phyloP scores from a whole-genome alignment of 306 rosid genomes.

The Erythrophleum fordii region DNA sequence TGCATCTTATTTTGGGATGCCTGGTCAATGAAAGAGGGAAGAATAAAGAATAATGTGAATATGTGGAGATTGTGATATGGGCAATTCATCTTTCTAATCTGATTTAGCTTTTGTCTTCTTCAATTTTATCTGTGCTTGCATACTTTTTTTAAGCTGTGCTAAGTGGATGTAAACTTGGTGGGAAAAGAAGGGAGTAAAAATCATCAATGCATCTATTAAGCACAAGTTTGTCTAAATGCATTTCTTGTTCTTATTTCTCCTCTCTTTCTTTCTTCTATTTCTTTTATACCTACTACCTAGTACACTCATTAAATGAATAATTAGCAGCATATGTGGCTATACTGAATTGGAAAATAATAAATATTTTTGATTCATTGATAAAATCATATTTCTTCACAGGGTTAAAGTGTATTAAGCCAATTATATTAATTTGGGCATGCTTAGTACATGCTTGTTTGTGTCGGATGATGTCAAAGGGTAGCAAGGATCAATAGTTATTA shows the following conservation, averaged over 20 bases:
- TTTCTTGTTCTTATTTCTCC: slow-evolving; percentile 15
- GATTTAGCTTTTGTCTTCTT: background rate
- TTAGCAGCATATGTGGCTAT: slow-evolving; percentile 6
- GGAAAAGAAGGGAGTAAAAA: slow-evolving; percentile 29
- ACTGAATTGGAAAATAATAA: slow-evolving; percentile 9
- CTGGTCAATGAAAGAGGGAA: slow-evolving; percentile 12
- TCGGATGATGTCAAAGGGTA: slow-evolving; percentile 23
- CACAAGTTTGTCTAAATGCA: slow-evolving; percentile 22
- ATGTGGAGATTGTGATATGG: background rate
- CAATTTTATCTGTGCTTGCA: background rate
- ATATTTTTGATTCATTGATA: background rate
- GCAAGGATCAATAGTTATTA: slow-evolving; percentile 20
- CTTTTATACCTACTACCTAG: background rate
- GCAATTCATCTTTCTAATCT: background rate
- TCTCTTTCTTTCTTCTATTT: slow-evolving; percentile 18
- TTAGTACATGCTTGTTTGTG: slow-evolving; percentile 19
- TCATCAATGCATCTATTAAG: slow-evolving; percentile 5
- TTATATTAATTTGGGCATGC: slow-evolving; percentile 15
- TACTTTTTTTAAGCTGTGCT: background rate
- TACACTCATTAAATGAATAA: slow-evolving; percentile 2
- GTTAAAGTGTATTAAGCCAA: slow-evolving; percentile 9
- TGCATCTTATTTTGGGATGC: slow-evolving; percentile 21
- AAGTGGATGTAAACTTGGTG: background rate
- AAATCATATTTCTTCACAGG: background rate
- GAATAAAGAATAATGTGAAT: background rate